Evolutionary conservation across 768 basidiomycete species (phyloP), one percentile per base, ranked within the genome.

Genomic region (Russula ochroleuca): DNA sequence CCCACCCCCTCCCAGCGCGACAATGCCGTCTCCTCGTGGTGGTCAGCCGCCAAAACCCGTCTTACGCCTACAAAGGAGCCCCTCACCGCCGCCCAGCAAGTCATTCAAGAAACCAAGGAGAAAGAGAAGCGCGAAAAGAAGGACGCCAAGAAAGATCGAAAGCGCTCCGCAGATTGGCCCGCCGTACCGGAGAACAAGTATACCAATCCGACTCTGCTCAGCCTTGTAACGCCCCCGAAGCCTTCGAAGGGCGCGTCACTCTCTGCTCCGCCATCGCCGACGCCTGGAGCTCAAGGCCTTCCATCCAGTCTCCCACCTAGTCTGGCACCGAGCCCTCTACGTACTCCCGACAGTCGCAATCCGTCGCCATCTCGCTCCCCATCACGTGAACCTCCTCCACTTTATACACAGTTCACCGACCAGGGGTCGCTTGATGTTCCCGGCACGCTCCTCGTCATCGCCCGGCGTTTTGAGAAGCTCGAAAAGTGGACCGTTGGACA

Each of bases 401-500:
- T 89, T 35, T 93, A 94, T 69, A 88, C 88, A 1, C 85, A 89
- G 61, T 94, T 92, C 71, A 84, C 81, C 43, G 62, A 80, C 1
- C 82, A 86, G 53, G 92, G 92, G 3, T 81, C 84, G 2, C 75
- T 94, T 5, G 92, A 94, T 70, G 77, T 92, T 10, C 82, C 86
- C 13, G 85, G 81, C 1, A 93, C 92, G 0, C 77, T 94, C 6
- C 75, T 94, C 25, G 81, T 82, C 13, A 84, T 94, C 48, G 88
- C 90, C 14, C 83, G 82, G 62, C 84, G 92, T 23, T 93, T 94
- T 63, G 92, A 94, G 73, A 94, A 94, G 72, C 80, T 94, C 14
- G 92, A 94, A 71, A 88, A 88, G 66, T 94, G 92, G 92, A 88
- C 91, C 0, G 90, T 94, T 3, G 85, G 89, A 7, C 92, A 94